A percentile compares a stretch with the other conserved stretches of the same genome.
phyloP scores from a whole-genome alignment of 2,329 filamentous ascomycete species.

The Cordyceps farinosa region DNA sequence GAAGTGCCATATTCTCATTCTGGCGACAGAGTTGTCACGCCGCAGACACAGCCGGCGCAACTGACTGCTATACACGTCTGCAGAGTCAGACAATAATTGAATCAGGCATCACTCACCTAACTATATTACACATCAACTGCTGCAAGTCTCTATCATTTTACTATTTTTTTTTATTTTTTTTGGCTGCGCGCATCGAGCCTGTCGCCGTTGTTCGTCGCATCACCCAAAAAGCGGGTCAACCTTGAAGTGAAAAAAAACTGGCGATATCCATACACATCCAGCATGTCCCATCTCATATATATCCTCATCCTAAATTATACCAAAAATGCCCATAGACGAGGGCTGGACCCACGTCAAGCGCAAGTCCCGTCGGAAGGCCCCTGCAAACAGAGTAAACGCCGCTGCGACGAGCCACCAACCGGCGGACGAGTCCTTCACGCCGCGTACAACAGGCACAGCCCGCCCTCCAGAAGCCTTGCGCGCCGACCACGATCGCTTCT shows the following conservation, averaged over 20 bases:
- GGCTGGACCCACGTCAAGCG: slow-evolving; percentile 5
- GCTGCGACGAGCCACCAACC: background rate
- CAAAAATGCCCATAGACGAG: background rate
- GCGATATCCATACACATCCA: background rate
- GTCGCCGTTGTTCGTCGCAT: background rate
- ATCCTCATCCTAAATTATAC: background rate
- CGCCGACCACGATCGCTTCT: slow-evolving; percentile 28
- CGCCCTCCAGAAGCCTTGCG: slow-evolving; percentile 28
- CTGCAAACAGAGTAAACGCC: background rate
- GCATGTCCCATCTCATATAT: background rate
- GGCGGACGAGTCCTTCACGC: slow-evolving; percentile 9
- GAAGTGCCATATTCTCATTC: too few species aligned
- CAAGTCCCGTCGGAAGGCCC: background rate
- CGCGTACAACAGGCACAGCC: slow-evolving; percentile 19
- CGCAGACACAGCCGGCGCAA: too few species aligned
- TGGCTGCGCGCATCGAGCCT: too few species aligned
- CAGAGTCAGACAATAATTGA: too few species aligned
- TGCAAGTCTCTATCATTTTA: too few species aligned
- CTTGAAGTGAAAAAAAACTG: background rate
- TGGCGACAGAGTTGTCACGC: too few species aligned
- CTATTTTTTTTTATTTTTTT: too few species aligned
- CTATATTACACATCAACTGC: too few species aligned
- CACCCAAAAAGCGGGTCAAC: background rate
- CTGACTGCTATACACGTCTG: too few species aligned
- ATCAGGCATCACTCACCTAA: too few species aligned